These are phyloP conservation scores for Coniochaeta pulveracea DNA, from an alignment of 2,329 filamentous ascomycete genomes.

Conservation along the genomic window DNA sequence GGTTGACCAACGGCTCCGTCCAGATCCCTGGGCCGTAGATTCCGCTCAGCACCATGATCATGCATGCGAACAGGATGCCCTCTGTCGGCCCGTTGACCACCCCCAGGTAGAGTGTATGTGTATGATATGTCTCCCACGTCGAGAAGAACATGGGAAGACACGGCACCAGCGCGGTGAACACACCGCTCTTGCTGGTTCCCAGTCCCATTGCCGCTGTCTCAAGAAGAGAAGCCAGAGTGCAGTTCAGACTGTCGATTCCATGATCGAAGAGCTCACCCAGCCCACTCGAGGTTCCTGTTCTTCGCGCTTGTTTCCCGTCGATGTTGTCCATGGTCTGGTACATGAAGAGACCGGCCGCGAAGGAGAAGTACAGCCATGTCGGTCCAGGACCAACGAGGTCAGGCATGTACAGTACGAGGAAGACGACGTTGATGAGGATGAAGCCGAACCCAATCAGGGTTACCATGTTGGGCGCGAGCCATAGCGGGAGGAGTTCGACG, in stretches of 20 bases:
- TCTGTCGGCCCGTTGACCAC: slow-evolving; percentile 97
- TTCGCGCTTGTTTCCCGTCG: slow-evolving; percentile 91
- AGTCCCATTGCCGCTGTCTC: slow-evolving; percentile 91
- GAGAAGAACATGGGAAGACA: slow-evolving; percentile 99
- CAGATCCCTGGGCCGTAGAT: slow-evolving; percentile 83
- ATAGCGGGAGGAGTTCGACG: slow-evolving; percentile 84
- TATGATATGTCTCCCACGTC: slow-evolving; percentile 99
- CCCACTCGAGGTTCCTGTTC: slow-evolving; percentile 89
- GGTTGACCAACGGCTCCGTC: slow-evolving; percentile 60
- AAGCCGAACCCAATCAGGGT: slow-evolving; percentile 91
- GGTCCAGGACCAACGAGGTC: slow-evolving; percentile 83
- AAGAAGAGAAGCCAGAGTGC: slow-evolving; percentile 81
- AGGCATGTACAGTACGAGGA: slow-evolving; percentile 70
- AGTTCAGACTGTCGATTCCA: slow-evolving; percentile 96
- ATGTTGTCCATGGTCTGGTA: slow-evolving; percentile 99
- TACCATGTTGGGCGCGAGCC: slow-evolving; percentile 96
- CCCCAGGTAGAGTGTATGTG: slow-evolving; percentile 90
- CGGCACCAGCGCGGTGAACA: slow-evolving; percentile 84
- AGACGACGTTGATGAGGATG: slow-evolving; percentile 71
- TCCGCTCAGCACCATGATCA: slow-evolving; percentile 77
- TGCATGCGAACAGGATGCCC: slow-evolving; percentile 78
- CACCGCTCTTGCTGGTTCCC: slow-evolving; percentile 71
- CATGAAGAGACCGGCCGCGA: slow-evolving; percentile 93
- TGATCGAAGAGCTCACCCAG: slow-evolving; percentile 97
- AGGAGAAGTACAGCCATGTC: slow-evolving; percentile 90